Percentiles rank a stretch among this genome's conserved stretches.
phyloP scores from a whole-genome alignment of 108 stramenopile species.

The Conticribra guillardii region DNA sequence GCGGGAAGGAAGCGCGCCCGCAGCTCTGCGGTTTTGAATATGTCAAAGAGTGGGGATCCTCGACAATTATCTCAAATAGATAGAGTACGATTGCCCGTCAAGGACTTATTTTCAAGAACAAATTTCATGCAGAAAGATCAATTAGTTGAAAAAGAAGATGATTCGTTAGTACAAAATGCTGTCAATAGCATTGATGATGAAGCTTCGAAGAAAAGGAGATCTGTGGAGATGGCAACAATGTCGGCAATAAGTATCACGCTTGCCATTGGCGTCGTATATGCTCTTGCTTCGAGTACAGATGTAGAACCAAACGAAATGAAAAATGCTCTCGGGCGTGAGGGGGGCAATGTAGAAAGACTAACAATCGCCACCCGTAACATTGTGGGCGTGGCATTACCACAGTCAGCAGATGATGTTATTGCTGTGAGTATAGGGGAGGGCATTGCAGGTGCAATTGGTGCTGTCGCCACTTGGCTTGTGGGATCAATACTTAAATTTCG shows the following conservation, averaged over 20 bases:
- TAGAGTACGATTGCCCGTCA: no score
- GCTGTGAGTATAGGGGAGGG: constrained; percentile 76
- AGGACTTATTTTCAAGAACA: no score
- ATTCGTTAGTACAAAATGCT: constrained; percentile 1
- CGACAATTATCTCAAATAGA: no score
- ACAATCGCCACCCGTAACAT: constrained; percentile 54
- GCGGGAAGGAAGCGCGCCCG: no score
- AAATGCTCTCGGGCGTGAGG: not conserved
- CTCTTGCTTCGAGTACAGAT: constrained; percentile 45
- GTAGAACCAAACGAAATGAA: constrained; percentile 19
- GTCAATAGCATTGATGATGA: not conserved
- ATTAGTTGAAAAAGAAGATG: constrained; percentile 14
- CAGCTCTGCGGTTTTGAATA: no score
- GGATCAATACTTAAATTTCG: constrained; percentile 33
- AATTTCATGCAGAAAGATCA: constrained; percentile 50
- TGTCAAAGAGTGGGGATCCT: no score
- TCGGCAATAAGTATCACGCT: constrained; percentile 40
- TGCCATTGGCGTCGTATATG: constrained; percentile 45
- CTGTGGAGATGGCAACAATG: constrained; percentile 57
- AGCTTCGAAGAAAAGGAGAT: not conserved
- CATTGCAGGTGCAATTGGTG: constrained; percentile 70
- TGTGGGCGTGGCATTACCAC: constrained; percentile 57
- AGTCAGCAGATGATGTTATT: constrained; percentile 67
- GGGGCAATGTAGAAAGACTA: not conserved
- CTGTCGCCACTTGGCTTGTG: constrained; percentile 39